Base-by-base conservation (phyloP, 2,329 filamentous ascomycete species). In the Aspergillus glaucus region DNA sequence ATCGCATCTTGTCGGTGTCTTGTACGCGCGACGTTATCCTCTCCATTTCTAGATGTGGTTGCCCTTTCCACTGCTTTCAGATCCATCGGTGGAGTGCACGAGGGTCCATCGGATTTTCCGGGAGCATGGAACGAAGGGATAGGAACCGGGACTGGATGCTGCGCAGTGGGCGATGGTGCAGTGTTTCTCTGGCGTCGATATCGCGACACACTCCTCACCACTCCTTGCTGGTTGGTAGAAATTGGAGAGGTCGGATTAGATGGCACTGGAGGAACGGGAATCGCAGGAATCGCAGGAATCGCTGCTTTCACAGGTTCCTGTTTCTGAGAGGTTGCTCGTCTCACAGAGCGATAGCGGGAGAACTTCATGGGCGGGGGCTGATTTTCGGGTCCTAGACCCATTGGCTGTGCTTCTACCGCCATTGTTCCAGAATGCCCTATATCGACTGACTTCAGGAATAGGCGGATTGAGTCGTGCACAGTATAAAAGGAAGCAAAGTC, bases 331-430 rank as follows among this genome's bases (percentile, higher is more conserved):
- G 64, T 62, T 9, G 68, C 69, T 53, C 73, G 72, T 50, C 80
- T 69, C 48, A 82, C 78, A 26, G 78, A 80, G 54, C 79, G 73
- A 64, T 84, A 84, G 39, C 80, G 75, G 47, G 79, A 78, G 61
- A 79, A 75, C 59, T 79, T 81, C 46, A 65, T 61, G 26, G 62
- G 62, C 19, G 42, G 51, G 19, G 34, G 50, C 43, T 44, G 54
- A 43, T 44, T 28, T 7, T 14, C 14, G 22, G 17, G 7, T 40
- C 19, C 37, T 21, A 26, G 6, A 17, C 41, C 41, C 41, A 28
- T 15, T 15, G 41, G 10, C 14, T 43, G 22, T 28, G 41, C 14
- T 15, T 28, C 37, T 10, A 40, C 37, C 10, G 37, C 37, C 37
- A 40, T 40, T 40, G 37, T 21, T 30, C 10, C 26, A 7, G 10